These are phyloP conservation scores for Chlorella variabilis DNA, from an alignment of 163 green algal species.

Conservation along the genomic window DNA sequence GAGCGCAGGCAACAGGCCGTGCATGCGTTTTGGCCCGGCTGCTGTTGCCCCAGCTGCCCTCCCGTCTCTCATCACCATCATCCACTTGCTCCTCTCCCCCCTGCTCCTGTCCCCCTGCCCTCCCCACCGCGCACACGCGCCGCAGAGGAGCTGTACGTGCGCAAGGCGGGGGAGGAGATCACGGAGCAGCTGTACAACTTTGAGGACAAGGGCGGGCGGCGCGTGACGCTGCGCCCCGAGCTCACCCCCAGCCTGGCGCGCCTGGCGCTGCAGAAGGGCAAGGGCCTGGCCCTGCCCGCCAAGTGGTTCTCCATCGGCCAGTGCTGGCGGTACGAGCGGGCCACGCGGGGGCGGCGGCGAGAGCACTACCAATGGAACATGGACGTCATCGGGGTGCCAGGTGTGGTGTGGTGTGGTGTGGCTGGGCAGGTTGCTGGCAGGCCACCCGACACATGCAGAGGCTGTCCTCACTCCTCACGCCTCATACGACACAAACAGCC, in stretches of 20 bases:
- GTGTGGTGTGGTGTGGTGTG: not conserved
- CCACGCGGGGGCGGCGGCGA: slow-evolving; percentile 81
- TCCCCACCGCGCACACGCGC: not conserved
- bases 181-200: slow-evolving; percentile 98
- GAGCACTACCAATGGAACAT: slow-evolving; percentile 99
- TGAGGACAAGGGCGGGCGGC: slow-evolving; percentile 91
- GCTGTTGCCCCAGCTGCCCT: too few species aligned
- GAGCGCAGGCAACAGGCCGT: too few species aligned
- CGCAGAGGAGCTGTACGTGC: slow-evolving; percentile 94
- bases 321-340: slow-evolving; percentile 94
- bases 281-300: slow-evolving; percentile 79
- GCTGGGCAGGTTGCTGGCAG: not conserved
- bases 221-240: slow-evolving; percentile 93
- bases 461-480: not conserved
- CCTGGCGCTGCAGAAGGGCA: slow-evolving; percentile 83
- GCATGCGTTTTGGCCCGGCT: too few species aligned
- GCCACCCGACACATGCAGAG: not conserved
- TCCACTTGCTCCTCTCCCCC: not conserved
- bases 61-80: too few species aligned
- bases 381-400: slow-evolving; percentile 93
- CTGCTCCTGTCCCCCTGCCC: not conserved
- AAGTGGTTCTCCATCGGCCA: slow-evolving; percentile 96
- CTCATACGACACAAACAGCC: too few species aligned
- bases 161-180: slow-evolving; percentile 99
- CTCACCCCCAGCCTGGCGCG: slow-evolving; percentile 94